A percentile compares a stretch with the other conserved stretches of the same genome.
Conservation (phyloP, 1,139 yeast species). For the Meyerozyma carpophila region DNA sequence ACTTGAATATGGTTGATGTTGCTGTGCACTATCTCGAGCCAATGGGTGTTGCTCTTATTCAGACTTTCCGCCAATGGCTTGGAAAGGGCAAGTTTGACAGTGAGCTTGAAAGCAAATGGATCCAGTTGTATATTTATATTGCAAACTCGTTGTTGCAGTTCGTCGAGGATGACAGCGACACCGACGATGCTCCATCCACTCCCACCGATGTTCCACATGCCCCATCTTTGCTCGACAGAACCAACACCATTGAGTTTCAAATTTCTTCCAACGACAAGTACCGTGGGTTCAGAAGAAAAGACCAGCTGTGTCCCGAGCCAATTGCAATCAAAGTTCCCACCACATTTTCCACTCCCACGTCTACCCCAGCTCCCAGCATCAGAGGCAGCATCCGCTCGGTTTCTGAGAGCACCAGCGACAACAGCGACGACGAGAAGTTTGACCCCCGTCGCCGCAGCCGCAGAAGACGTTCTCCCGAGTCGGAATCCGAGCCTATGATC, state of each 20-base stretch:
- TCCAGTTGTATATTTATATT: slow-evolving; percentile 34
- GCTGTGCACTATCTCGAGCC: slow-evolving; percentile 36
- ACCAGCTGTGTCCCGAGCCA: slow-evolving; percentile 19
- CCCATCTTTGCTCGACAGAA: slow-evolving; percentile 8
- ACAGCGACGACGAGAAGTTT: slow-evolving; percentile 4
- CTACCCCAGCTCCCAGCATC: slow-evolving; percentile 14
- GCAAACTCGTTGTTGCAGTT: slow-evolving; percentile 33
- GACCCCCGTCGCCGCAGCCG: slow-evolving; percentile 9
- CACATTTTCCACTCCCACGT: slow-evolving; percentile 7
- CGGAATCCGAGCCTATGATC: slow-evolving; percentile 4
- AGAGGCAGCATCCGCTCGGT: slow-evolving; percentile 11
- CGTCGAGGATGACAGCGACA: slow-evolving; percentile 14
- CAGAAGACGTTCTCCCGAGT: slow-evolving; percentile 8
- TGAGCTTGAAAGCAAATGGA: slow-evolving; percentile 36
- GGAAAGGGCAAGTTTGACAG: slow-evolving; percentile 27
- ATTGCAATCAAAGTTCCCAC: slow-evolving; percentile 23
- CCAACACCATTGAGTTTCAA: slow-evolving; percentile 16
- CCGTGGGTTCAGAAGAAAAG: slow-evolving; percentile 42
- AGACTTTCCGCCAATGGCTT: slow-evolving; percentile 35
- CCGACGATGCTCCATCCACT: slow-evolving; percentile 4
- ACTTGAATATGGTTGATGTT: slow-evolving; percentile 20
- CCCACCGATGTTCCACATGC: slow-evolving; percentile 7
- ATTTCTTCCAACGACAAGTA: slow-evolving; percentile 33
- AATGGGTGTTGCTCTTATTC: slow-evolving; percentile 37
- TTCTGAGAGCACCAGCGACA: slow-evolving; percentile 8